Percentiles rank a stretch among this genome's conserved stretches.
phyloP scores from a whole-genome alignment of 78 protist species.

The Dictyostelium firmibasis region DNA sequence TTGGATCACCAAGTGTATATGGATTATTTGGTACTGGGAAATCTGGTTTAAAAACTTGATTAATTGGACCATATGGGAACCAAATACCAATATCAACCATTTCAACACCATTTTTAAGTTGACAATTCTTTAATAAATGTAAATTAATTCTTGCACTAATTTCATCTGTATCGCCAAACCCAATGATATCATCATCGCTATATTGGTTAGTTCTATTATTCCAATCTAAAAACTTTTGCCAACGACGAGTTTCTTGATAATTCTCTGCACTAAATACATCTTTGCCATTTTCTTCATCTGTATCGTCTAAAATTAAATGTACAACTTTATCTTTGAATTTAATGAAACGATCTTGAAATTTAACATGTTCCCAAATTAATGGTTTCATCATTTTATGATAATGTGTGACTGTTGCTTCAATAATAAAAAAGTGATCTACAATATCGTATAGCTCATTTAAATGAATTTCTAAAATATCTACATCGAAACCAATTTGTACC shows the following conservation, averaged over 20 bases:
- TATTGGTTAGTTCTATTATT: not conserved
- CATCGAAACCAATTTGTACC: conserved; percentile 17
- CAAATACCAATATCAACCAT: conserved; percentile 1
- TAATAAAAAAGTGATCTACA: not conserved
- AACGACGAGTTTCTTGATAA: not conserved
- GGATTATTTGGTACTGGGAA: not conserved
- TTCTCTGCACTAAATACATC: not conserved
- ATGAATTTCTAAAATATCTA: conserved; percentile 8
- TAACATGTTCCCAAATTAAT: conserved; percentile 17
- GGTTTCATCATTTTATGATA: conserved; percentile 4
- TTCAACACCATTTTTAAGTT: not conserved
- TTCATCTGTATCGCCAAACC: conserved; percentile 8
- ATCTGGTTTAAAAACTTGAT: not conserved
- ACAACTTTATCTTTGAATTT: not conserved
- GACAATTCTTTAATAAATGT: not conserved
- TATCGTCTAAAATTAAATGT: not conserved
- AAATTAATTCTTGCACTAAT: not conserved
- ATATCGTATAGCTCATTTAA: conserved; percentile 4
- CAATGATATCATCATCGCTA: not conserved
- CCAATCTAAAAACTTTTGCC: conserved; percentile 12
- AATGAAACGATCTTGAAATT: not conserved
- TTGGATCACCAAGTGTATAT: not conserved
- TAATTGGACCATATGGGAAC: conserved; percentile 6
- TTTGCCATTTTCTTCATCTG: conserved; percentile 1
- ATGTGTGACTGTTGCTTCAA: not conserved